Conservation (phyloP, 345 rosid species). For the Melaleuca quinquenervia region DNA sequence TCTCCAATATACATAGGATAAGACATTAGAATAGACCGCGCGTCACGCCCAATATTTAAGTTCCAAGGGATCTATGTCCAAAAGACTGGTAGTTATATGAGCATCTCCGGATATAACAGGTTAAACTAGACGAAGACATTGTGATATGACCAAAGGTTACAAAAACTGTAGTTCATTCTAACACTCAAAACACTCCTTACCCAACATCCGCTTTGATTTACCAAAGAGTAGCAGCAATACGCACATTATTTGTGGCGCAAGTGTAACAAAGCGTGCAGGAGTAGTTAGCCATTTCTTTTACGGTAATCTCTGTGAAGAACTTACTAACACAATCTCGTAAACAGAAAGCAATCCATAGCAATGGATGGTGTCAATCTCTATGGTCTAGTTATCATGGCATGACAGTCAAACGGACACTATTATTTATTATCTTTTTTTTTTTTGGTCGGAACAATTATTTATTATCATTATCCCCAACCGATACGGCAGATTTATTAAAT, state of each 20-base stretch:
- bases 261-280: neutral
- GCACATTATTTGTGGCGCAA: neutral
- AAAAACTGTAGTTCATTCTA: neutral
- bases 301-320: neutral
- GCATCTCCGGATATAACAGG: neutral
- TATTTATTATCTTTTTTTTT: too few species aligned
- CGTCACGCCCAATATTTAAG: neutral
- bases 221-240: neutral
- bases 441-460: too few species aligned
- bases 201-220: neutral
- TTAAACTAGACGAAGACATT: neutral
- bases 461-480: neutral
- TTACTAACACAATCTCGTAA: neutral
- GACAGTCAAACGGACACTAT: neutral
- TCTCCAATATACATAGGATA: neutral
- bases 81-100: neutral
- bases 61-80: neutral
- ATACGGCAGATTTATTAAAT: neutral
- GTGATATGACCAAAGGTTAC: neutral
- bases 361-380: neutral
- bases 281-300: neutral
- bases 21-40: neutral
- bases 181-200: neutral
- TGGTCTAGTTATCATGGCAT: neutral
- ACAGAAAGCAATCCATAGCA: neutral